These are phyloP conservation scores for Termitomyces sp. DNA, from an alignment of 768 basidiomycete species.

Conservation along the genomic window DNA sequence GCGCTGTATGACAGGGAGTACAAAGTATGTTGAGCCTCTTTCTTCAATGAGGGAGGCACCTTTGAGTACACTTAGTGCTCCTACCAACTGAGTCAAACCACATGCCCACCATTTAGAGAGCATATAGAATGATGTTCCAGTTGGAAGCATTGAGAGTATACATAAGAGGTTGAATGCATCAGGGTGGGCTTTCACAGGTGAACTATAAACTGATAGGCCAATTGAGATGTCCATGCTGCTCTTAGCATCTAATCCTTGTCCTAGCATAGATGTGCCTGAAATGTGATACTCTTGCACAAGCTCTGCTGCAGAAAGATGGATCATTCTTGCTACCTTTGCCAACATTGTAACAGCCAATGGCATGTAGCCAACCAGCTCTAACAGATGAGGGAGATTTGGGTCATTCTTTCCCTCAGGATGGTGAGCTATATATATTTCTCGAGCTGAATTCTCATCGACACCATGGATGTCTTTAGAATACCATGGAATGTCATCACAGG, in stretches of 20 bases:
- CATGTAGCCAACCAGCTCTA: constrained; percentile 20
- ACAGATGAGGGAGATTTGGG: constrained; percentile 16
- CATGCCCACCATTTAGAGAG: background rate
- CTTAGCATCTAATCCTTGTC: background rate
- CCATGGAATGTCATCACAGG: constrained; percentile 22
- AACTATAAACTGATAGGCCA: background rate
- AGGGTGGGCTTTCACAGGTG: background rate
- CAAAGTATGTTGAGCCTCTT: constrained; percentile 4
- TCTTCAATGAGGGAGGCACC: background rate
- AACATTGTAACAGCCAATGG: constrained; percentile 30
- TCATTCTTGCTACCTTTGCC: constrained; percentile 16
- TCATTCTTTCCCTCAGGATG: constrained; percentile 14
- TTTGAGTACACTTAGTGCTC: constrained; percentile 5
- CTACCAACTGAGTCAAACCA: background rate
- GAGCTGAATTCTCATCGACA: constrained; percentile 16
- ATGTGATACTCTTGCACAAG: background rate
- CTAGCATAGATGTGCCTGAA: background rate
- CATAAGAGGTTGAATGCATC: background rate
- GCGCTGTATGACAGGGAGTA: constrained; percentile 3
- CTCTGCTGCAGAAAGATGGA: background rate
- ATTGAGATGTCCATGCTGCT: background rate
- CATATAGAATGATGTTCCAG: background rate
- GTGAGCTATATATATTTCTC: constrained; percentile 16
- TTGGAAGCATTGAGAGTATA: background rate
- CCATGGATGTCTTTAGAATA: constrained; percentile 5